A percentile compares a stretch with the other conserved stretches of the same genome.
phyloP scores from a whole-genome alignment of 2,329 filamentous ascomycete genomes.

The Colletotrichum nymphaeae region DNA sequence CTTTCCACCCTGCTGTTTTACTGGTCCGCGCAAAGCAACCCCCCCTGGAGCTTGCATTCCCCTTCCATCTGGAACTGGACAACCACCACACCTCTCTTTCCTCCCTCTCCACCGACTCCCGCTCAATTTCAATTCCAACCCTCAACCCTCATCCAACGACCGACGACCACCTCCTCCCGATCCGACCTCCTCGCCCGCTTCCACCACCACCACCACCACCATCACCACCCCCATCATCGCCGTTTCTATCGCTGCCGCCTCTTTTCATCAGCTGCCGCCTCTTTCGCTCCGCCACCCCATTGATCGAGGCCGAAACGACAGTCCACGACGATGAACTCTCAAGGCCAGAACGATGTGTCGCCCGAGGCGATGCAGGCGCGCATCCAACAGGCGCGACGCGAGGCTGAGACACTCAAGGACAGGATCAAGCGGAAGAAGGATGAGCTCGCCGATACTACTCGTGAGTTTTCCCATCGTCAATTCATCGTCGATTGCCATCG shows the following conservation, averaged over 20 bases:
- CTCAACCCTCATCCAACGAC: constrained; percentile 35
- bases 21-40: constrained; percentile 36
- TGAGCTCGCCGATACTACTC: constrained; percentile 96
- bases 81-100: constrained; percentile 37
- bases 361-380: constrained; percentile 90
- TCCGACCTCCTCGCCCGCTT: constrained; percentile 25
- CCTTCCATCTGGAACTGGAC: constrained; percentile 36
- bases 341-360: constrained; percentile 72
- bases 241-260: background rate
- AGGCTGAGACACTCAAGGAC: constrained; percentile 97
- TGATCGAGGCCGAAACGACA: constrained; percentile 15
- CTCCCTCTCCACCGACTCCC: constrained; percentile 35
- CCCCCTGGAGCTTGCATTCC: constrained; percentile 39
- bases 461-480: constrained; percentile 69
- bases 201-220: constrained; percentile 25
- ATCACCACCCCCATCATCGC: constrained; percentile 18
- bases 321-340: constrained; percentile 62
- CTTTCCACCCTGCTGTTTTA: constrained; percentile 36
- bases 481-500: constrained; percentile 32
- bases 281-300: constrained; percentile 31
- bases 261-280: background rate
- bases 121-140: constrained; percentile 34
- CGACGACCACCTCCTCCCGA: constrained; percentile 34
- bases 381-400: constrained; percentile 91
- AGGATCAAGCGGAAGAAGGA: constrained; percentile 99